Base-by-base conservation (phyloP, 805 yeast genomes). In the Barnettozyma sucrosica region DNA sequence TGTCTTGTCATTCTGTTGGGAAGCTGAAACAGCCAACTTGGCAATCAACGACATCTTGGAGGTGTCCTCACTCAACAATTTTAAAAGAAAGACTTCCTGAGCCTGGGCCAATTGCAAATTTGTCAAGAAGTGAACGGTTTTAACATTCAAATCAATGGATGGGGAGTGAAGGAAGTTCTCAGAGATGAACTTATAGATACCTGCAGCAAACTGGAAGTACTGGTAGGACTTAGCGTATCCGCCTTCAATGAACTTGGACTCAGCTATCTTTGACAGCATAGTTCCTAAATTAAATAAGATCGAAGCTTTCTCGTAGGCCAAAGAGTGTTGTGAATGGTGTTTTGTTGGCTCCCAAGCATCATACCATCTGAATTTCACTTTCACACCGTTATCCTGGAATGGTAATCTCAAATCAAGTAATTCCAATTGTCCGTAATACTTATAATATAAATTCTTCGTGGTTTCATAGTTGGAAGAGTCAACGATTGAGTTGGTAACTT, bases 111-210 rank as follows among this genome's bases (percentile, higher is more conserved):
- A 69, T 79, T 84, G 80, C 46, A 90, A 63, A 53, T 75, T 75
- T 14, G 74, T 63, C 44, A 92, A 71, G 32, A 87, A 82, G 37
- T 74, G 72, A 9, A 87, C 78, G 0, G 88, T 80, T 20, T 83
- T 79, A 30, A 84, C 85, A 50, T 76, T 71, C 43, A 90, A 68
- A 64, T 92, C 99, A 5, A 74, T 69, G 4, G 89, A 79, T 1
- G 98, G 97, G 0, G 97, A 92, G 65, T 90, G 93, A 41, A 89
- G 67, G 65, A 92, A 92, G 64, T 85, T 86, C 55, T 85, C 92
- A 39, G 83, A 74, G 23, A 90, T 70, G 55, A 78, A 86, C 50
- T 77, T 74, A 58, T 77, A 85, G 26, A 89, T 75, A 1, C 97
- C 95, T 5, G 93, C 84, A 2, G 96, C 80, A 49, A 80, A 82